A percentile compares a stretch with the other conserved stretches of the same genome.
These are phyloP conservation scores for Jasminum sambac DNA, from an alignment of 257 asterid species.

Conservation along the genomic window DNA sequence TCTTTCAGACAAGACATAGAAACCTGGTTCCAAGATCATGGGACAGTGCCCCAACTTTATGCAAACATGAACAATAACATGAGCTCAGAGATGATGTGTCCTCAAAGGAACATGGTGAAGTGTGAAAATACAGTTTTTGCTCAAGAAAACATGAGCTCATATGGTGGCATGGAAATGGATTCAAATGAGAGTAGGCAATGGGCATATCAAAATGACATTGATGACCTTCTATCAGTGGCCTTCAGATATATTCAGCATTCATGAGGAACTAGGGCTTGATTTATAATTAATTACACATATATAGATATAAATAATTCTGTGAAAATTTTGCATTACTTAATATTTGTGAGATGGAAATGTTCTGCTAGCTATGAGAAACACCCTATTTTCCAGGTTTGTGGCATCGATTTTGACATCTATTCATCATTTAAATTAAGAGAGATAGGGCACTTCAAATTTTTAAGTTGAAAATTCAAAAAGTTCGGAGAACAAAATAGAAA, in stretches of 20 bases:
- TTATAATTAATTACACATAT: neutral
- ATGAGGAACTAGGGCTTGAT: slow-evolving; percentile 26
- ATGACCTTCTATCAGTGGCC: slow-evolving; percentile 69
- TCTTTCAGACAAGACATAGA: slow-evolving; percentile 51
- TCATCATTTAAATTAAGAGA: too few species aligned
- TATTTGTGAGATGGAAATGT: slow-evolving; percentile 13
- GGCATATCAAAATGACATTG: slow-evolving; percentile 53
- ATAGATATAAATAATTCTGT: neutral
- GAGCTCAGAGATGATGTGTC: slow-evolving; percentile 15
- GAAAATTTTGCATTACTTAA: neutral
- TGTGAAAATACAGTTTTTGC: slow-evolving; percentile 30
- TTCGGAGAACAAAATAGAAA: too few species aligned
- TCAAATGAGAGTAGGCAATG: slow-evolving; percentile 49
- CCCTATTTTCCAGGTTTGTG: slow-evolving; percentile 18
- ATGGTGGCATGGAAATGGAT: slow-evolving; percentile 53
- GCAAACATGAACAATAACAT: slow-evolving; percentile 15
- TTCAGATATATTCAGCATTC: slow-evolving; percentile 55
- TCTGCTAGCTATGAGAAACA: slow-evolving; percentile 12
- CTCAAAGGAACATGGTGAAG: slow-evolving; percentile 23
- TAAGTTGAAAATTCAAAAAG: too few species aligned
- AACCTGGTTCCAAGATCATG: slow-evolving; percentile 50
- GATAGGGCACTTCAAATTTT: too few species aligned
- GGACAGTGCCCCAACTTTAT: slow-evolving; percentile 39
- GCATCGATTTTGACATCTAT: slow-evolving; percentile 9
- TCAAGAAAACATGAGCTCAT: slow-evolving; percentile 40